A percentile compares a stretch with the other conserved stretches of the same genome.
These are phyloP conservation scores for Pleurotus ostreatus DNA, from an alignment of 768 basidiomycete species.

Conservation along the genomic window DNA sequence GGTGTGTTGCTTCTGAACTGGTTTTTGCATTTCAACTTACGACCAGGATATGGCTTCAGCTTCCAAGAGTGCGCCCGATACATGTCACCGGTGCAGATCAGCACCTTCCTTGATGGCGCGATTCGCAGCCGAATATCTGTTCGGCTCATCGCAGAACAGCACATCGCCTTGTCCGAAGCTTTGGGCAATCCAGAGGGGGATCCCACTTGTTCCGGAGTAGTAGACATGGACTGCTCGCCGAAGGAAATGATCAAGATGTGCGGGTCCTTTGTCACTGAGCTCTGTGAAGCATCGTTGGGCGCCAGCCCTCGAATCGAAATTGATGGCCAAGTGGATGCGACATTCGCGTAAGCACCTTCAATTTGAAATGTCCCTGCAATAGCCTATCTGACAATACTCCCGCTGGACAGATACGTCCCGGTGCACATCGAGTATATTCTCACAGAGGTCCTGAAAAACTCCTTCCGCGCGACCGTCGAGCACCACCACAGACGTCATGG, in stretches of 20 bases:
- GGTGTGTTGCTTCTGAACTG: conserved; percentile 36
- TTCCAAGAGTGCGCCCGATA: conserved; percentile 86
- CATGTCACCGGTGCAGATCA: conserved; percentile 77
- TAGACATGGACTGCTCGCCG: conserved; percentile 71
- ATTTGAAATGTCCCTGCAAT: neutral
- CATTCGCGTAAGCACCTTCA: conserved; percentile 66
- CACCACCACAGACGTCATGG: conserved; percentile 48
- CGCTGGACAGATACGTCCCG: conserved; percentile 66
- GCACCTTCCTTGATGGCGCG: conserved; percentile 75
- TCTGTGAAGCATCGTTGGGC: conserved; percentile 84
- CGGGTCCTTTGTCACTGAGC: conserved; percentile 75
- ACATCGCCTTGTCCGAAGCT: conserved; percentile 77
- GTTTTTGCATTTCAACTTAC: conserved; percentile 6
- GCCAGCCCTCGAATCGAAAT: conserved; percentile 61
- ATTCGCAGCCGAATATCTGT: conserved; percentile 87
- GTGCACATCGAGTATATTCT: conserved; percentile 90
- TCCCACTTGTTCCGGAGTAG: conserved; percentile 51
- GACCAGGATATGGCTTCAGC: conserved; percentile 28
- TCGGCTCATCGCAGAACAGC: conserved; percentile 87
- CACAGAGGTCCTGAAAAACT: conserved; percentile 88
- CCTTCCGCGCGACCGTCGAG: conserved; percentile 87
- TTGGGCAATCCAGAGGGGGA: conserved; percentile 35
- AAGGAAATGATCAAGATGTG: conserved; percentile 73
- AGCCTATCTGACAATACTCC: conserved; percentile 6
- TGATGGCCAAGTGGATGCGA: conserved; percentile 66